These are phyloP conservation scores for Ciborinia camelliae DNA, from an alignment of 2,329 filamentous ascomycete species.

Conservation along the genomic window DNA sequence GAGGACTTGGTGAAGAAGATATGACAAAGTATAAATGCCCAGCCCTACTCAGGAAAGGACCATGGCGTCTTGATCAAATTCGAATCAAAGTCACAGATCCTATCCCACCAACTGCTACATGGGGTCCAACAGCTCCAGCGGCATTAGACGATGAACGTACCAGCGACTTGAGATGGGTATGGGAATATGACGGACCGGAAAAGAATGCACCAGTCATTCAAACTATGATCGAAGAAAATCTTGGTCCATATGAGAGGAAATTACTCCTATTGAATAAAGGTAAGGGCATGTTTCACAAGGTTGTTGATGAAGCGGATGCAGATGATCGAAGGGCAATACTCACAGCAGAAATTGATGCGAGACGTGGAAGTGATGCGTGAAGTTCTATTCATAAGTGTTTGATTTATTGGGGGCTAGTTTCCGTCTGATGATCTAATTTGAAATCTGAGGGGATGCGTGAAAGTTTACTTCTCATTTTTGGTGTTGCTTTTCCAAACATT, in stretches of 20 bases:
- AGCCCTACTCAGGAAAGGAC: constrained; percentile 37
- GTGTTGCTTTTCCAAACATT: not conserved
- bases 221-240: constrained; percentile 50
- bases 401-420: constrained; percentile 16
- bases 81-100: constrained; percentile 32
- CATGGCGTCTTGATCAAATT: constrained; percentile 31
- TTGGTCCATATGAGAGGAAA: constrained; percentile 52
- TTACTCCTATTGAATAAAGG: constrained; percentile 43
- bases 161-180: constrained; percentile 48
- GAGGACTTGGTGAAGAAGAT: constrained; percentile 40
- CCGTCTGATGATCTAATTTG: constrained; percentile 13
- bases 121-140: constrained; percentile 32
- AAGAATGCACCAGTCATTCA: constrained; percentile 42
- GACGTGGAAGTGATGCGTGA: constrained; percentile 7
- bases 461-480: constrained; percentile 10
- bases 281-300: constrained; percentile 25
- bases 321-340: constrained; percentile 10
- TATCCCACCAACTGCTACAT: constrained; percentile 39
- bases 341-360: constrained; percentile 1
- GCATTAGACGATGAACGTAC: constrained; percentile 29
- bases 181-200: constrained; percentile 51
- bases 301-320: constrained; percentile 11
- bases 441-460: constrained; percentile 8
- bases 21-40: constrained; percentile 37
- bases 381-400: constrained; percentile 9